phyloP scores from a whole-genome alignment of 345 rosid species.

The Eucalyptus marginata region DNA sequence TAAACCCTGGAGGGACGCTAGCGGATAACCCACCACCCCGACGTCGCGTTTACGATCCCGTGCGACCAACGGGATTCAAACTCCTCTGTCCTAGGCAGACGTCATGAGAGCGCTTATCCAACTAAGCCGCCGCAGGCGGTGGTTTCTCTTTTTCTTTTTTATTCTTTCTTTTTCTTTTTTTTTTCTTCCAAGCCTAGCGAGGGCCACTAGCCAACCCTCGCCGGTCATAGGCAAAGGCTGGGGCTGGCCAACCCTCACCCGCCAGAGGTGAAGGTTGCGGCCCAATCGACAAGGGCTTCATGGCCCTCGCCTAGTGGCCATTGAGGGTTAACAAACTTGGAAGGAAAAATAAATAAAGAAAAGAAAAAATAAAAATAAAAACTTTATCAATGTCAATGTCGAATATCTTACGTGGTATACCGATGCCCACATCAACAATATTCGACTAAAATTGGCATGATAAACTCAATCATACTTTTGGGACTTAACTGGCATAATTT shows the following conservation, averaged over 20 bases:
- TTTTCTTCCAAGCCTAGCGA: background rate
- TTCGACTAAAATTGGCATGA: accelerated
- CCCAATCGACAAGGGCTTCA: background rate
- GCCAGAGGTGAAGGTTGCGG: accelerated
- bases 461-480: too few relatives aligned
- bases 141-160: too few relatives aligned
- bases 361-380: accelerated
- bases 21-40: too few relatives aligned
- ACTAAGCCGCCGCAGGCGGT: too few relatives aligned
- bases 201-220: background rate
- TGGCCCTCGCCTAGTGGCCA: background rate
- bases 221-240: accelerated
- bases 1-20: too few relatives aligned
- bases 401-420: accelerated
- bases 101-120: too few relatives aligned
- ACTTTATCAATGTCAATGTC: accelerated
- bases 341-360: background rate
- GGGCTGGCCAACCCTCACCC: accelerated
- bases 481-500: background rate
- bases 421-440: accelerated
- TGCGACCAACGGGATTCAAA: too few relatives aligned
- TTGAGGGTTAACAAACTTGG: too few relatives aligned
- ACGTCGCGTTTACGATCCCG: too few relatives aligned
- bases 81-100: too few relatives aligned
- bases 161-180: too few relatives aligned